phyloP scores from a whole-genome alignment of 2,329 filamentous ascomycete species.

The Paecilomyces formosus region DNA sequence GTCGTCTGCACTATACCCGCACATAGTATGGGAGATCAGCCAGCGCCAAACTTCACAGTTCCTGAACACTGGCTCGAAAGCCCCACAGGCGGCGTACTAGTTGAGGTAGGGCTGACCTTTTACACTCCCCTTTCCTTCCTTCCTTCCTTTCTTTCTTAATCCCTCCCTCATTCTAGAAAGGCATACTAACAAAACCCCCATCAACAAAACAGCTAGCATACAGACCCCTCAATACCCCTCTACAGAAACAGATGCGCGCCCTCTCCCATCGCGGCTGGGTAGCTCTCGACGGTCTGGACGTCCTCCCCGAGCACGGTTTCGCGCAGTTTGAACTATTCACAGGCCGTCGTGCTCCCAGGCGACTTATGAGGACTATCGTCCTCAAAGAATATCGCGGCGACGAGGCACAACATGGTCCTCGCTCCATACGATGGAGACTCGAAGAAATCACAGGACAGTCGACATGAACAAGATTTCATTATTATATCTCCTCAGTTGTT shows the following conservation, averaged over 20 bases:
- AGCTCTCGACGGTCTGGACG: slow-evolving; percentile 31
- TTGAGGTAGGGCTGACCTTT: slow-evolving; percentile 24
- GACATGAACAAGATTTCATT: slow-evolving; percentile 11
- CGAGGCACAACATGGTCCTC: slow-evolving; percentile 24
- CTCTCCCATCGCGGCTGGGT: slow-evolving; percentile 31
- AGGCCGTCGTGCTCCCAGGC: slow-evolving; percentile 26
- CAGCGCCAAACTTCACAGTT: slow-evolving; percentile 26
- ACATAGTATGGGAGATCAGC: slow-evolving; percentile 27
- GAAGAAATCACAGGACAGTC: slow-evolving; percentile 25
- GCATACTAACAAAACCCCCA: background rate
- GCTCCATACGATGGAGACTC: slow-evolving; percentile 20
- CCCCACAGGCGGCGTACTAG: slow-evolving; percentile 31
- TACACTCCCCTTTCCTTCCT: background rate
- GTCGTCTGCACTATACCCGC: slow-evolving; percentile 31
- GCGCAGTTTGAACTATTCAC: slow-evolving; percentile 35
- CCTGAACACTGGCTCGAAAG: slow-evolving; percentile 31
- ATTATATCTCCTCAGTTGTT: background rate
- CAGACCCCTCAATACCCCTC: slow-evolving; percentile 30
- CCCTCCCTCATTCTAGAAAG: background rate
- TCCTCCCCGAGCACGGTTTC: slow-evolving; percentile 33
- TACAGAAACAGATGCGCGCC: slow-evolving; percentile 27
- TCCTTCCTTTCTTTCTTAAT: background rate
- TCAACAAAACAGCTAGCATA: slow-evolving; percentile 26
- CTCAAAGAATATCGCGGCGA: slow-evolving; percentile 27
- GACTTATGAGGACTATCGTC: slow-evolving; percentile 29